Percentiles rank a stretch among this genome's conserved stretches.
Conservation (phyloP, 768 basidiomycete species). For the Termitomyces sp. region DNA sequence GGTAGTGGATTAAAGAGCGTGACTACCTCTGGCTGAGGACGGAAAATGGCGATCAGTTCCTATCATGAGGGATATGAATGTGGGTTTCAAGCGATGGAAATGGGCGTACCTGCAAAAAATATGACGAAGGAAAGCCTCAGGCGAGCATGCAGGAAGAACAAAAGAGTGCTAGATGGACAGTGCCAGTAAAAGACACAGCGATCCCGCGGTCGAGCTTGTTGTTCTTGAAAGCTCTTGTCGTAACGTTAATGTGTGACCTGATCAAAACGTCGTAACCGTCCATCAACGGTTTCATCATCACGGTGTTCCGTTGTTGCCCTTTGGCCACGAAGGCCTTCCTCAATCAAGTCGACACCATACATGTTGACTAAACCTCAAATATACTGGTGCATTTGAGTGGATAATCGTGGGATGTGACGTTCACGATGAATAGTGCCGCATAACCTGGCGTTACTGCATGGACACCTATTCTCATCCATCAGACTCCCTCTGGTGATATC, state of each 20-base stretch:
- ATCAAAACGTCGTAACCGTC: conserved; percentile 15
- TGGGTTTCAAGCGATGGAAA: conserved; percentile 5
- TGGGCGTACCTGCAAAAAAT: background rate
- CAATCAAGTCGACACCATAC: too few relatives aligned
- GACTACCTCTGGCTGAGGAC: conserved; percentile 16
- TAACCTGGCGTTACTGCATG: too few relatives aligned
- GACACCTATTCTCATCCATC: too few relatives aligned
- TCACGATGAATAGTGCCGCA: too few relatives aligned
- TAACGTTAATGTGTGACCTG: conserved; percentile 15
- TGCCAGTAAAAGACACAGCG: background rate
- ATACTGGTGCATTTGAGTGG: too few relatives aligned
- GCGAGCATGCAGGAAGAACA: conserved; percentile 14
- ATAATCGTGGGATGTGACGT: too few relatives aligned
- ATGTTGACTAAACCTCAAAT: too few relatives aligned
- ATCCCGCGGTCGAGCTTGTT: conserved; percentile 4
- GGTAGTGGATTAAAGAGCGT: conserved; percentile 18
- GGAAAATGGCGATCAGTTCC: conserved; percentile 14
- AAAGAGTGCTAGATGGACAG: background rate
- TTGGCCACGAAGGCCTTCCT: background rate
- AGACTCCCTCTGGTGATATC: too few relatives aligned
- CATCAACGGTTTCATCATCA: conserved; percentile 11
- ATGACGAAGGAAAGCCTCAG: conserved; percentile 3
- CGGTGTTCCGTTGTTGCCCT: conserved; percentile 3
- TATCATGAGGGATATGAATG: conserved; percentile 11
- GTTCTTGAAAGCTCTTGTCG: background rate